Evolutionary conservation across 2,329 filamentous ascomycete species (phyloP).

Genomic region (Fusarium sp.): DNA sequence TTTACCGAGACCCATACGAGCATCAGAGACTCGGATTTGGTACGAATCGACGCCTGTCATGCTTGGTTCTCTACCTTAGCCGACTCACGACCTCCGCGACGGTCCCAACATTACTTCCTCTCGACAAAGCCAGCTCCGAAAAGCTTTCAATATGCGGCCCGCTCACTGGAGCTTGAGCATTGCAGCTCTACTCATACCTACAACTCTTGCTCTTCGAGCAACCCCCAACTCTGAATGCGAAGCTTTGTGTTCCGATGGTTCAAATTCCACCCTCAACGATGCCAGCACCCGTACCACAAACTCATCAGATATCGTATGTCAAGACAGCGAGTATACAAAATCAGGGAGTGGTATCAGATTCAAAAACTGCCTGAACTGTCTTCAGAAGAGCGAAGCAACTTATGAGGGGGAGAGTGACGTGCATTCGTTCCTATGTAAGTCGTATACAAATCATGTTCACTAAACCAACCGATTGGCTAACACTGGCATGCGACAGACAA

Average conservation of each 20-base stretch:
- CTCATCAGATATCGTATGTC: slow-evolving; percentile 63
- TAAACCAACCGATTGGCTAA: neutral
- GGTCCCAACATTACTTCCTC: neutral
- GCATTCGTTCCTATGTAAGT: slow-evolving; percentile 65
- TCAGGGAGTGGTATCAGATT: slow-evolving; percentile 61
- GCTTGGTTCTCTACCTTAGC: slow-evolving; percentile 18
- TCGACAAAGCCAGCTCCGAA: neutral
- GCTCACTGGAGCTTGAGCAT: slow-evolving; percentile 1
- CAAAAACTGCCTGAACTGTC: slow-evolving; percentile 62
- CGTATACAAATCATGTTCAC: neutral
- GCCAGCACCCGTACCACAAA: slow-evolving; percentile 59
- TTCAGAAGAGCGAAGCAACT: slow-evolving; percentile 59
- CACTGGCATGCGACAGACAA: slow-evolving; percentile 59
- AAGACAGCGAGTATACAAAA: slow-evolving; percentile 57
- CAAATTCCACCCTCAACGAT: slow-evolving; percentile 52
- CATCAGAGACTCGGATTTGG: no score
- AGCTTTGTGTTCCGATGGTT: slow-evolving; percentile 61
- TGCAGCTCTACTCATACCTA: neutral
- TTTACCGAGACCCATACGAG: neutral
- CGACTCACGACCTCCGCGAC: slow-evolving; percentile 2
- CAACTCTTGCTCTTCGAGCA: slow-evolving; percentile 51
- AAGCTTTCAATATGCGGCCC: neutral
- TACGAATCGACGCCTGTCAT: slow-evolving; percentile 24
- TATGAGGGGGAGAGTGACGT: slow-evolving; percentile 39
- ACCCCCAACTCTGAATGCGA: slow-evolving; percentile 67